A percentile compares a stretch with the other conserved stretches of the same genome.
These are phyloP conservation scores for Chloranthus sessilifolius DNA, from an alignment of 164 flowering plant genomes.

Conservation along the genomic window DNA sequence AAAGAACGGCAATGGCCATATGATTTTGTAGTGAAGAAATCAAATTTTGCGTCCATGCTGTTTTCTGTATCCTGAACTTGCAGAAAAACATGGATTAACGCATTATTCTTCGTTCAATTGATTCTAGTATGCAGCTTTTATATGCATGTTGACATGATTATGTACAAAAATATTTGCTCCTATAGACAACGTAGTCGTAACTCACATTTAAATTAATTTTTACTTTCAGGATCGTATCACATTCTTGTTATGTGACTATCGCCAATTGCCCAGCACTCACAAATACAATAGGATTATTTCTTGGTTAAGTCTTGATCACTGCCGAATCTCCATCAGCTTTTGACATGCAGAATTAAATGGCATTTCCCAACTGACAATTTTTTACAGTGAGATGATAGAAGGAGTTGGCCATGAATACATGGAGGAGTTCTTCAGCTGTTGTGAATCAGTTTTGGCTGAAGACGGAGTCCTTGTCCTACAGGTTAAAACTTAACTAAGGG, in stretches of 20 bases:
- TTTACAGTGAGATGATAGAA: slow-evolving; percentile 87
- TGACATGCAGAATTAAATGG: background rate
- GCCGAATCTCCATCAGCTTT: slow-evolving; percentile 1
- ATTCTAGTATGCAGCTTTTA: background rate
- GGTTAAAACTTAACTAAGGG: slow-evolving; percentile 31
- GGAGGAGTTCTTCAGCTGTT: slow-evolving; percentile 70
- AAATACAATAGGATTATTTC: slow-evolving; percentile 84
- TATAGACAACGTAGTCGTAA: no score
- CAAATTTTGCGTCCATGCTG: no score
- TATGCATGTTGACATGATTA: background rate
- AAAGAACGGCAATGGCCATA: no score
- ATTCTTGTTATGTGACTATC: slow-evolving; percentile 78
- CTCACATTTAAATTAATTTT: background rate
- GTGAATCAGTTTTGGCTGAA: slow-evolving; percentile 70
- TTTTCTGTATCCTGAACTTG: no score
- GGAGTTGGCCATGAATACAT: slow-evolving; percentile 86
- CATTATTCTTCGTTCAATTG: background rate
- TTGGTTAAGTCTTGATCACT: slow-evolving; percentile 36
- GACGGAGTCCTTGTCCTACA: slow-evolving; percentile 86
- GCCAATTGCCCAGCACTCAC: slow-evolving; percentile 45
- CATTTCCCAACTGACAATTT: slow-evolving; percentile 2
- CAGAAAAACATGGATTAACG: no score
- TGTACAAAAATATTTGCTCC: no score
- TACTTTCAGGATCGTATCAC: slow-evolving; percentile 53
- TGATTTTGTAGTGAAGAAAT: no score